Evolutionary conservation across 306 rosid species (phyloP).

Genomic region (Prinsepia uniflora): DNA sequence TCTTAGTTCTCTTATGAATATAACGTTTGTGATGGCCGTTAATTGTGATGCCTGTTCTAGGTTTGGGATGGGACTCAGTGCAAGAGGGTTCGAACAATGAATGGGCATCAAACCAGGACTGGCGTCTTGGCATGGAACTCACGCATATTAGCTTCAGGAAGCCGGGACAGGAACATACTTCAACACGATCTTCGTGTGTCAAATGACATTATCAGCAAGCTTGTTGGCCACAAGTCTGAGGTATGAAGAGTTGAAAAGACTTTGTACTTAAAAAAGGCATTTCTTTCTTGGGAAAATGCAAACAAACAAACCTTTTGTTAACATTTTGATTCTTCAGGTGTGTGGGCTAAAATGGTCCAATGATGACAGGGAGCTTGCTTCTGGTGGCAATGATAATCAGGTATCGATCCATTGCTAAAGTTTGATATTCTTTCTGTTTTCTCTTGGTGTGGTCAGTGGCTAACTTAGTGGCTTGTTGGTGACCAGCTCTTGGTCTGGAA

Average conservation of each 20-base stretch:
- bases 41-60: constrained; percentile 29
- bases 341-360: constrained; percentile 97
- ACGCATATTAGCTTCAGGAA: constrained; percentile 85
- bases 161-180: constrained; percentile 87
- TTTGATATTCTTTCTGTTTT: constrained; percentile 1
- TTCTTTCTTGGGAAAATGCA: background rate
- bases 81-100: constrained; percentile 93
- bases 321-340: constrained; percentile 30
- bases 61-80: constrained; percentile 92
- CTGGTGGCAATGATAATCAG: constrained; percentile 99
- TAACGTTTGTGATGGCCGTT: constrained; percentile 10
- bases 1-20: background rate
- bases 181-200: constrained; percentile 94
- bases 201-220: constrained; percentile 62
- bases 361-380: constrained; percentile 97
- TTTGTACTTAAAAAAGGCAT: background rate
- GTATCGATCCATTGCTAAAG: constrained; percentile 21
- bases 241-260: constrained; percentile 32
- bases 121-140: constrained; percentile 99
- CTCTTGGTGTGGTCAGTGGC: background rate
- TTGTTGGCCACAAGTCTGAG: constrained; percentile 99
- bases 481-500: constrained; percentile 93
- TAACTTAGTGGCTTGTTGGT: constrained; percentile 18
- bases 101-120: constrained; percentile 96
- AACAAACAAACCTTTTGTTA: background rate